Percentiles rank a stretch among this genome's conserved stretches.
Conservation (phyloP, 2,329 filamentous ascomycete genomes). For the Hymenoscyphus occultus region DNA sequence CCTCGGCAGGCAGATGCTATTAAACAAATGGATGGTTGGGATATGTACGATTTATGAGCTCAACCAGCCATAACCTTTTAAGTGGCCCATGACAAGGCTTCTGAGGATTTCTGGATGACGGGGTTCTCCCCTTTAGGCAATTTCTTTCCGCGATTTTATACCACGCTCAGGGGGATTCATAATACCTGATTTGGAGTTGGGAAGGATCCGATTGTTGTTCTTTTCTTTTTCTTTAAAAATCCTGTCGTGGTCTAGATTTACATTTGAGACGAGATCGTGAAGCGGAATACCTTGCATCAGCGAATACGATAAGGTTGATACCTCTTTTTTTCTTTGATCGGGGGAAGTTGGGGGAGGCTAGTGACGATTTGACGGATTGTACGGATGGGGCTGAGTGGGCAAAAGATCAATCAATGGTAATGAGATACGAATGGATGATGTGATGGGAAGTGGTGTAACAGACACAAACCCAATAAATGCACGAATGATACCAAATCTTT, state of each 20-base stretch:
- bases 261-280: conserved; percentile 28
- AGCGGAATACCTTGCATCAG: conserved; percentile 29
- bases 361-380: conserved; percentile 6
- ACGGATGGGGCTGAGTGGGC: conserved; percentile 7
- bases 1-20: conserved; percentile 21
- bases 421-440: background rate
- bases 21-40: conserved; percentile 59
- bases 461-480: conserved; percentile 4
- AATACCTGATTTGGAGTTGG: conserved; percentile 28
- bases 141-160: conserved; percentile 23
- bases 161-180: conserved; percentile 22
- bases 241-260: conserved; percentile 33
- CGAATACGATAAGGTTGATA: conserved; percentile 25
- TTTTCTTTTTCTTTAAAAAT: conserved; percentile 32
- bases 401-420: conserved; percentile 6
- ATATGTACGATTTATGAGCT: conserved; percentile 57
- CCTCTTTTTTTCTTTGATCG: conserved; percentile 21
- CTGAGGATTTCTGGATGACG: conserved; percentile 27
- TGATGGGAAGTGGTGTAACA: conserved; percentile 2
- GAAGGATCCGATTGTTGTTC: conserved; percentile 26
- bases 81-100: conserved; percentile 10
- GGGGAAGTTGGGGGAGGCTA: conserved; percentile 19
- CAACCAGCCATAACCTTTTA: conserved; percentile 7
- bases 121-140: conserved; percentile 21
- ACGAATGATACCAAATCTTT: conserved; percentile 6